Base-by-base conservation (phyloP, 805 yeast genomes). In the Debaryomyces hansenii region DNA sequence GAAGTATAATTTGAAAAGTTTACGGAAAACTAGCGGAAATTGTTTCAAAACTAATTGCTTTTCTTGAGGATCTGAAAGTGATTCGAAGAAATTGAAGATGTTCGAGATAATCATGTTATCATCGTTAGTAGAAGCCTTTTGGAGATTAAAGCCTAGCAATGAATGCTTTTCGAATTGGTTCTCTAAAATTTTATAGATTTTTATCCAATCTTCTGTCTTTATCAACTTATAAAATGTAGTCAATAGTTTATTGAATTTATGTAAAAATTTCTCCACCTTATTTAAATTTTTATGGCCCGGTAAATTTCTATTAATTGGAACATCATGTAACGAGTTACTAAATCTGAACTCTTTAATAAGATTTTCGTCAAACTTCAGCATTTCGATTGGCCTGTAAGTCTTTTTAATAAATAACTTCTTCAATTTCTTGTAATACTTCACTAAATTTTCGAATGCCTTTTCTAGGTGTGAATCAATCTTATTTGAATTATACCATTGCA, bases 191-290 rank as follows among this genome's bases (percentile, higher is more conserved):
- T 89, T 92, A 60, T 80, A 87, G 3, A 85, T 79, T 45, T 78
- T 77, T 42, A 89, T 72, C 97, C 97, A 92, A 55, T 91, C 96
- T 49, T 78, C 79, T 10, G 82, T 63, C 10, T 81, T 75, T 29
- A 85, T 76, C 9, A 80, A 76, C 21, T 67, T 70, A 59, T 85
- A 83, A 28, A 85, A 72, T 3, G 78, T 76, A 2, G 78, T 70
- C 21, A 87, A 75, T 5, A 88, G 69, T 14, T 73, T 69, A 64
- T 91, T 92, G 48, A 91, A 63, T 39, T 77, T 76, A 45, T 77
- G 78, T 18, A 89, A 72, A 65, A 88, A 85, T 41, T 72, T 67
- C 48, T 84, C 84, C 48, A 90, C 76, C 32, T 72, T 78, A 27
- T 69, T 66, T 34, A 74, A 59, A 46, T 78, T 78, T 38, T 61